Conservation (phyloP, 306 rosid genomes). For the Phaseolus lunatus region DNA sequence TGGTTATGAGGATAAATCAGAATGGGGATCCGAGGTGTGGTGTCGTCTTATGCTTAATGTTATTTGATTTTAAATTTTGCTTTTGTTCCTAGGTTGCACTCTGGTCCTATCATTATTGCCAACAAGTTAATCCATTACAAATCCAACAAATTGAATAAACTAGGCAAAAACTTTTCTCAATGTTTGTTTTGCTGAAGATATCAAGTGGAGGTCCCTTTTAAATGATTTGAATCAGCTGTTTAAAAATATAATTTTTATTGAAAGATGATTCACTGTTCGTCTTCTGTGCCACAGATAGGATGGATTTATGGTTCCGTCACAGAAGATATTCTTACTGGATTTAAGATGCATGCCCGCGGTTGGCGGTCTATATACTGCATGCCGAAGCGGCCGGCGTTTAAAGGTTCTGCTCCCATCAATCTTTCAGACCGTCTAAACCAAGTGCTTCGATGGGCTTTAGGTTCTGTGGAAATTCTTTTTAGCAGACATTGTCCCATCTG, state of each 20-base stretch:
- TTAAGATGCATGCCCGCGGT: slow-evolving; percentile 99
- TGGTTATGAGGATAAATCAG: slow-evolving; percentile 94
- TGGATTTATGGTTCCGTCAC: slow-evolving; percentile 99
- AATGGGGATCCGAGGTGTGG: slow-evolving; percentile 92
- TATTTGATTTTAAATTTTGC: not conserved
- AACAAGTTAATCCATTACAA: not conserved
- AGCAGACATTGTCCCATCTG: slow-evolving; percentile 98
- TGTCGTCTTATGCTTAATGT: slow-evolving; percentile 34
- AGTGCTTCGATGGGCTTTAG: slow-evolving; percentile 98
- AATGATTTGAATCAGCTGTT: not conserved
- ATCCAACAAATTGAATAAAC: not conserved
- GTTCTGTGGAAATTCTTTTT: slow-evolving; percentile 93
- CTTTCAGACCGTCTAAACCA: slow-evolving; percentile 98
- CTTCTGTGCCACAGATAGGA: slow-evolving; percentile 75
- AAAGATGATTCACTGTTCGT: slow-evolving; percentile 10
- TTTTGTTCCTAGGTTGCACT: not conserved
- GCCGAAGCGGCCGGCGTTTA: slow-evolving; percentile 90
- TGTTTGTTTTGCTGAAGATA: not conserved
- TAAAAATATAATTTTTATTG: not conserved
- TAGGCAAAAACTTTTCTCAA: not conserved
- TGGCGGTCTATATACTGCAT: slow-evolving; percentile 98
- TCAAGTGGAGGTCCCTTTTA: not conserved
- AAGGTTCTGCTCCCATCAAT: slow-evolving; percentile 98
- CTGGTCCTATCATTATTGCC: slow-evolving; percentile 2
- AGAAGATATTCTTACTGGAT: slow-evolving; percentile 98